phyloP scores from a whole-genome alignment of 108 stramenopile genomes.

The Skeletonema menzelii region DNA sequence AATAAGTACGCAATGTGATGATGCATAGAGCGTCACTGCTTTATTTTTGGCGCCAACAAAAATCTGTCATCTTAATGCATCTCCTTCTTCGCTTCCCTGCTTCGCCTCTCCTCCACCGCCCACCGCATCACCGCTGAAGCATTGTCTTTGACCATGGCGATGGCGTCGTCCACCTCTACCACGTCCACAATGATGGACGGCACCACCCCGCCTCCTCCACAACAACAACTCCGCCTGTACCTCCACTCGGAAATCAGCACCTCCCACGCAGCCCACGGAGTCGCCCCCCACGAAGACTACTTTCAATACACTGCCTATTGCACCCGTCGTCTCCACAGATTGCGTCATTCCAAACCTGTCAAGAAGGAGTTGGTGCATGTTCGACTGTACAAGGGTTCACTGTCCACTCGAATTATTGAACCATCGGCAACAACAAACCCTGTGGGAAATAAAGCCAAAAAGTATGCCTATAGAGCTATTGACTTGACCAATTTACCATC shows the following conservation, averaged over 20 bases:
- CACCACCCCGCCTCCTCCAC: background rate
- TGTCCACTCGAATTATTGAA: background rate
- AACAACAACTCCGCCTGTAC: constrained; percentile 28
- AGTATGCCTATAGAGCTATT: constrained; percentile 33
- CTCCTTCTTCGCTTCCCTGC: too few relatives aligned
- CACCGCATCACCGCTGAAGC: too few relatives aligned
- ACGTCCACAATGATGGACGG: too few relatives aligned
- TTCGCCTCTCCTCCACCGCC: too few relatives aligned
- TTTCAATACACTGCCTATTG: constrained; percentile 64
- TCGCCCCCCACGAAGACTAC: constrained; percentile 52
- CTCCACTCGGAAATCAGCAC: constrained; percentile 24
- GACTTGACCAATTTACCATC: constrained; percentile 30
- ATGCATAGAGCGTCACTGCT: too few relatives aligned
- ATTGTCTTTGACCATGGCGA: too few relatives aligned
- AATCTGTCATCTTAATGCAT: too few relatives aligned
- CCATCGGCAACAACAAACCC: too few relatives aligned
- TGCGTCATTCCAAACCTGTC: constrained; percentile 47
- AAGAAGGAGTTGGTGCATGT: constrained; percentile 51
- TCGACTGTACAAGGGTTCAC: constrained; percentile 34
- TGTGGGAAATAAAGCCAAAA: constrained; percentile 10
- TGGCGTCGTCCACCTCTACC: background rate
- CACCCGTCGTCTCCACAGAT: constrained; percentile 57
- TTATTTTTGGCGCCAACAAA: too few relatives aligned
- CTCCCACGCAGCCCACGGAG: constrained; percentile 17
- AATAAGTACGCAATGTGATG: too few relatives aligned